Evolutionary conservation across 1,284 basidiomycete genomes (phyloP).

Genomic region (Trichosporon coremiiforme): DNA sequence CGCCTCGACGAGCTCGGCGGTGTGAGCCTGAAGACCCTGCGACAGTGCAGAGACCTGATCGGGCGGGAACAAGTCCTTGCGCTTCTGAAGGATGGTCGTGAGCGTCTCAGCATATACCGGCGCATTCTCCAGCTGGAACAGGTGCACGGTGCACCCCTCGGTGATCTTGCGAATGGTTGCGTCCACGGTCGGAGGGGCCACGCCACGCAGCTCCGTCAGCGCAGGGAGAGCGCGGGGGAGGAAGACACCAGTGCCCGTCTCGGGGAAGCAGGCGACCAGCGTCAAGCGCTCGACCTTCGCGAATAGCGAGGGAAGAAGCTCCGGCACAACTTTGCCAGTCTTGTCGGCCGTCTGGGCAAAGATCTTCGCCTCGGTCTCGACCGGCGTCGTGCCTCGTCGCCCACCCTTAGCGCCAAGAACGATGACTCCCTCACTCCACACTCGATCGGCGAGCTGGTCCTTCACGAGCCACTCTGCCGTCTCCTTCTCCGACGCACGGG

Average conservation of each 20-base stretch:
- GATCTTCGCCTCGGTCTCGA: conserved; percentile 43
- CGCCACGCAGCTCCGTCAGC: conserved; percentile 23
- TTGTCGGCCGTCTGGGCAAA: conserved; percentile 38
- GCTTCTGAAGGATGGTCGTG: conserved; percentile 29
- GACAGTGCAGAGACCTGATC: conserved; percentile 29
- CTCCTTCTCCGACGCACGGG: conserved; percentile 31
- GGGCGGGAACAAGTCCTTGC: conserved; percentile 29
- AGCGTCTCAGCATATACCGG: conserved; percentile 29
- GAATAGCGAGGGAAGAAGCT: conserved; percentile 77
- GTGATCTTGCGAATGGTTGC: conserved; percentile 29
- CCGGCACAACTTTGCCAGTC: conserved; percentile 52
- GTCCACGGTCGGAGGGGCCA: conserved; percentile 20
- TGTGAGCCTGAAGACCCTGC: conserved; percentile 31
- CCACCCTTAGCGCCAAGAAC: conserved; percentile 44
- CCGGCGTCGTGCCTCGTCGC: conserved; percentile 27
- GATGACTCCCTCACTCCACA: conserved; percentile 50
- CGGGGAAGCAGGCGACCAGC: conserved; percentile 58
- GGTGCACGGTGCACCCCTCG: conserved; percentile 27
- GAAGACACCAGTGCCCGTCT: conserved; percentile 22
- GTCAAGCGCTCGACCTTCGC: conserved; percentile 64
- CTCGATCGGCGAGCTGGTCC: conserved; percentile 41
- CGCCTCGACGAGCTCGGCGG: conserved; percentile 27
- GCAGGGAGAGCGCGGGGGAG: conserved; percentile 29
- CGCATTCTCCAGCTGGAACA: conserved; percentile 24
- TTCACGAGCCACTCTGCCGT: conserved; percentile 42